Conservation (phyloP, 2,329 filamentous ascomycete genomes). For the Paracorniculantispora psalliotae region DNA sequence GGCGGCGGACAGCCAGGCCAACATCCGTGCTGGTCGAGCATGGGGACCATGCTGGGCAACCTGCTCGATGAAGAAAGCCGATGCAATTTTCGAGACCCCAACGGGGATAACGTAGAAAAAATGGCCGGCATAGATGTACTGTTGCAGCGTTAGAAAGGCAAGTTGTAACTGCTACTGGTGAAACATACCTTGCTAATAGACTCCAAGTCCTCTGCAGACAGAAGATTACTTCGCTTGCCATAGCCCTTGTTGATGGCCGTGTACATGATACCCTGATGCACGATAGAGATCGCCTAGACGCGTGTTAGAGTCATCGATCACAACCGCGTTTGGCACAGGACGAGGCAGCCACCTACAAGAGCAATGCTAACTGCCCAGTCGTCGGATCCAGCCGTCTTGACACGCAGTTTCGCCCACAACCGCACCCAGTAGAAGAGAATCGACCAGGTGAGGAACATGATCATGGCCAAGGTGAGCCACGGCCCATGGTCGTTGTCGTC, state of each 20-base stretch:
- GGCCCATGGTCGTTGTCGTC: not conserved
- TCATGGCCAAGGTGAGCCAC: constrained; percentile 1
- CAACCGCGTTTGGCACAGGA: not conserved
- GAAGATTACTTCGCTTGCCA: not conserved
- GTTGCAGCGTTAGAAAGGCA: not conserved
- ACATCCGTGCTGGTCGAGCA: constrained; percentile 1
- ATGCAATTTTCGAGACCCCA: constrained; percentile 12
- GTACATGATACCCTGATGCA: not conserved
- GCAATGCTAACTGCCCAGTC: not conserved
- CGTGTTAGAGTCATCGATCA: not conserved
- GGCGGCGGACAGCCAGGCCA: not conserved
- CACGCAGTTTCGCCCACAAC: not conserved
- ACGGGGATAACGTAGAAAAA: constrained; percentile 11
- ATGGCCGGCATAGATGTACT: constrained; percentile 6
- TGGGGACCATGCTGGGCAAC: constrained; percentile 13
- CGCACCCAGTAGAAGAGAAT: not conserved
- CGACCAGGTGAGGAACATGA: not conserved
- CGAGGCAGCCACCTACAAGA: not conserved
- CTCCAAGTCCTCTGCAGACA: not conserved
- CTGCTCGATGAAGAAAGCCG: constrained; percentile 10
- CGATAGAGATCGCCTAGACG: not conserved
- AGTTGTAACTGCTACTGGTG: not conserved
- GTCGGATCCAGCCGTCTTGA: not conserved
- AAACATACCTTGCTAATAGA: not conserved
- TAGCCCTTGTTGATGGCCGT: not conserved